phyloP scores from a whole-genome alignment of 768 basidiomycete species.

The Rhodotorula toruloides region DNA sequence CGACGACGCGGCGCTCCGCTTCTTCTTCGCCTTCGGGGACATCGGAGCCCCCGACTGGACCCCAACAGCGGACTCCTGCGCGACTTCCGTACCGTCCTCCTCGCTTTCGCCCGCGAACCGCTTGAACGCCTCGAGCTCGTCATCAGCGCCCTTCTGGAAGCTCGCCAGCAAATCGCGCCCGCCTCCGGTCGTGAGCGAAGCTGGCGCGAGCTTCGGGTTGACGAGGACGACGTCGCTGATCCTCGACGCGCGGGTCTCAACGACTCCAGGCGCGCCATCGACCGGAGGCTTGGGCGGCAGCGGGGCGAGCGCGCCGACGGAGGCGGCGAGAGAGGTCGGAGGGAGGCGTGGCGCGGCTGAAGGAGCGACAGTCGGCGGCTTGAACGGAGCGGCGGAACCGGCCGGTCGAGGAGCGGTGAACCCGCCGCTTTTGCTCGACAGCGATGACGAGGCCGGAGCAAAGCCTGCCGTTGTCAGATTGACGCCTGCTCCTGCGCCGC shows the following conservation, averaged over 20 bases:
- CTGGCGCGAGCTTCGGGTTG: slow-evolving; percentile 9
- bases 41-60: not conserved
- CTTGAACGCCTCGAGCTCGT: slow-evolving; percentile 6
- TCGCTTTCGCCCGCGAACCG: not conserved
- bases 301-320: not conserved
- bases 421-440: not conserved
- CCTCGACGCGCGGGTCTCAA: slow-evolving; percentile 22
- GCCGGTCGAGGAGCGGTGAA: not conserved
- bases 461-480: not conserved
- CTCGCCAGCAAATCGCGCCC: slow-evolving; percentile 17
- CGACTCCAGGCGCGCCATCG: slow-evolving; percentile 14
- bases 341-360: not conserved
- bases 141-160: slow-evolving; percentile 15
- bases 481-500: not conserved
- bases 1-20: not conserved
- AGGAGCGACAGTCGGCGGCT: slow-evolving; percentile 1
- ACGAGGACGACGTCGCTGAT: slow-evolving; percentile 27
- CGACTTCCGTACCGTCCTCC: too few species aligned
- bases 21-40: slow-evolving; percentile 1
- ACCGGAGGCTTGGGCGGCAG: not conserved
- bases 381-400: not conserved
- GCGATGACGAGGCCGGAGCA: not conserved
- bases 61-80: too few species aligned
- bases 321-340: not conserved
- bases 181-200: not conserved